Evolutionary conservation across 441 rosid genomes (phyloP).

Genomic region (Rhodomyrtus psidioides): DNA sequence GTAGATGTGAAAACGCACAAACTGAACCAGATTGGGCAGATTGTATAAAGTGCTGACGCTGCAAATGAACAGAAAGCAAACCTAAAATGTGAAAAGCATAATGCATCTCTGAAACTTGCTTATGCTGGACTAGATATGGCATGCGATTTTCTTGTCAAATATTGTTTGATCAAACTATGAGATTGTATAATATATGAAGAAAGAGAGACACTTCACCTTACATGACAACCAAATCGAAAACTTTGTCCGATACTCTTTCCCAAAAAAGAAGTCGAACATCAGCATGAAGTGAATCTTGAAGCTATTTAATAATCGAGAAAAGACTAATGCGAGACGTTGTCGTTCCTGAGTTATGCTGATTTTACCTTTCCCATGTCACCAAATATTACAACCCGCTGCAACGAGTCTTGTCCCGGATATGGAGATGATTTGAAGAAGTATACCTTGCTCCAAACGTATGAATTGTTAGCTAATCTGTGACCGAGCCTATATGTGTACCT

Average conservation of each 20-base stretch:
- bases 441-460: constrained; percentile 58
- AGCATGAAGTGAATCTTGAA: not conserved
- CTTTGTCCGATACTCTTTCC: not conserved
- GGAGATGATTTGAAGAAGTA: constrained; percentile 69
- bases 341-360: not conserved
- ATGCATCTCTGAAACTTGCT: not conserved
- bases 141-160: not conserved
- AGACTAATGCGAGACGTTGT: not conserved
- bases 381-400: constrained; percentile 69
- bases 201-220: not conserved
- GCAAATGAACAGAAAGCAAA: not conserved
- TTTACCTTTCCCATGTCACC: constrained; percentile 97
- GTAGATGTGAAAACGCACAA: not conserved
- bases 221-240: not conserved
- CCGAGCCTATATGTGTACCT: constrained; percentile 75
- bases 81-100: not conserved
- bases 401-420: constrained; percentile 80
- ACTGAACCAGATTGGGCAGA: not conserved
- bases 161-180: not conserved
- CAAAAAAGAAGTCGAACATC: not conserved
- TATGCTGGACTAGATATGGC: not conserved
- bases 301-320: not conserved
- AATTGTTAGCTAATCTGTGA: constrained; percentile 44
- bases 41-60: not conserved
- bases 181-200: not conserved